These are phyloP conservation scores for Volvox africanus DNA, from an alignment of 139 green algal species.

Conservation along the genomic window DNA sequence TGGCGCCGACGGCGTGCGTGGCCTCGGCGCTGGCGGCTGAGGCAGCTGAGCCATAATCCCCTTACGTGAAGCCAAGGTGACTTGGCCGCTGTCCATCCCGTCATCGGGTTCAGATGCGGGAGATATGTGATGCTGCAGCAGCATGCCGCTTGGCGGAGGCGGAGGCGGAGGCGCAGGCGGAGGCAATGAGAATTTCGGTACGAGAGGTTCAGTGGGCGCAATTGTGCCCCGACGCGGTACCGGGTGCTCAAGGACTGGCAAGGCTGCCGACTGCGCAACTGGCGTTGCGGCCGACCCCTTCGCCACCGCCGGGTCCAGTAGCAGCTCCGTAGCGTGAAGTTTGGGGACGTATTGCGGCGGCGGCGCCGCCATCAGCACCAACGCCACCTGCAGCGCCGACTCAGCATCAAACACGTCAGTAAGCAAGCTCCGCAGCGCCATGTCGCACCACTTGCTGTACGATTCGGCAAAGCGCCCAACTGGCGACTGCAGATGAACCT, in stretches of 20 bases:
- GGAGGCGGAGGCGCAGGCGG: not conserved
- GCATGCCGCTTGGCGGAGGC: not conserved
- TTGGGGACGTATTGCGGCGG: not conserved
- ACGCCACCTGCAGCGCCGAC: constrained; percentile 11
- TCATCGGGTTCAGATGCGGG: too few relatives aligned
- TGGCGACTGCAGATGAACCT: not conserved
- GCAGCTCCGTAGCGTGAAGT: not conserved
- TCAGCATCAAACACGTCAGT: not conserved
- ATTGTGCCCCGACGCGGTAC: not conserved
- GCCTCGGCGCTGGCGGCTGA: not conserved
- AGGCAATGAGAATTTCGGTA: not conserved
- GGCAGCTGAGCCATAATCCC: not conserved
- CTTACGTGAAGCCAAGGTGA: not conserved
- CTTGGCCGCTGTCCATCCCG: too few relatives aligned
- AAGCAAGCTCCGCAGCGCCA: constrained; percentile 16
- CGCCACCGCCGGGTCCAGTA: not conserved
- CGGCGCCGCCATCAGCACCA: constrained; percentile 36
- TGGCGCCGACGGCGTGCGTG: not conserved
- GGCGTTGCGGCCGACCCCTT: not conserved
- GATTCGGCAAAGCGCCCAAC: not conserved
- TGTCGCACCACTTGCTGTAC: constrained; percentile 26
- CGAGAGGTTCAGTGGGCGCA: not conserved
- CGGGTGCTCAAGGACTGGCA: not conserved
- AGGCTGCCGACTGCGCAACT: not conserved
- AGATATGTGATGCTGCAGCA: not conserved